phyloP scores from a whole-genome alignment of 2,329 filamentous ascomycete species.

The Cryphonectria naterciae region DNA sequence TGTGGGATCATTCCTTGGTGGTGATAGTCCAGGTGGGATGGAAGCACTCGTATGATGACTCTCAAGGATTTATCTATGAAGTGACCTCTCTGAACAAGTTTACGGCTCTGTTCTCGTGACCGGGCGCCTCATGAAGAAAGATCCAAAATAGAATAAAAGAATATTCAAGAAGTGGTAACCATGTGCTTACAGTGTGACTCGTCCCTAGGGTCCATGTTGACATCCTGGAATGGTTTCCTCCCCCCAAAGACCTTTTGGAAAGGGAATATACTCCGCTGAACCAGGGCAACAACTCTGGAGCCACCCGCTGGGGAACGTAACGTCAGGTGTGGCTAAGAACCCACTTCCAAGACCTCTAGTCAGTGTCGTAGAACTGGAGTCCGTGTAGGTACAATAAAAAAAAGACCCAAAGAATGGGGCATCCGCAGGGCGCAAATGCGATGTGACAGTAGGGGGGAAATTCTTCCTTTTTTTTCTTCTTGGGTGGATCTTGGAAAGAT shows the following conservation, averaged over 20 bases:
- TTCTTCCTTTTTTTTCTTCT: background rate
- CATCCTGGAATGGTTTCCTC: slow-evolving; percentile 16
- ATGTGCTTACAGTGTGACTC: slow-evolving; percentile 28
- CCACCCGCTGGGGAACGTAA: background rate
- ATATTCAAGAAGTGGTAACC: slow-evolving; percentile 14
- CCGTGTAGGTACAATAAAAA: background rate
- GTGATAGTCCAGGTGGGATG: slow-evolving; percentile 6
- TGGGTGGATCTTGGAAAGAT: background rate
- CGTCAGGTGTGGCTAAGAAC: background rate
- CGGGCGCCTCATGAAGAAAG: background rate
- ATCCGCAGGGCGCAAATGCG: slow-evolving; percentile 12
- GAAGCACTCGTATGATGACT: slow-evolving; percentile 2
- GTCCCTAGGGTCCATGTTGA: slow-evolving; percentile 25
- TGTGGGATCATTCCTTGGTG: background rate
- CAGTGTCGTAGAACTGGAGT: background rate
- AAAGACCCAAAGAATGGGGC: background rate
- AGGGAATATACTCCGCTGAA: background rate
- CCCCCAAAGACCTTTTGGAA: slow-evolving; percentile 2
- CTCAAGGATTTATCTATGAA: background rate
- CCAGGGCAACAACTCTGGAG: background rate
- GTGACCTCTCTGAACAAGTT: background rate
- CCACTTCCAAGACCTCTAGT: background rate
- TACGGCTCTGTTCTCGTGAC: background rate
- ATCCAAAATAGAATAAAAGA: background rate
- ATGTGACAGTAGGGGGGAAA: background rate